phyloP scores from a whole-genome alignment of 106 monocot genomes.

The Dendrobium huoshanense region DNA sequence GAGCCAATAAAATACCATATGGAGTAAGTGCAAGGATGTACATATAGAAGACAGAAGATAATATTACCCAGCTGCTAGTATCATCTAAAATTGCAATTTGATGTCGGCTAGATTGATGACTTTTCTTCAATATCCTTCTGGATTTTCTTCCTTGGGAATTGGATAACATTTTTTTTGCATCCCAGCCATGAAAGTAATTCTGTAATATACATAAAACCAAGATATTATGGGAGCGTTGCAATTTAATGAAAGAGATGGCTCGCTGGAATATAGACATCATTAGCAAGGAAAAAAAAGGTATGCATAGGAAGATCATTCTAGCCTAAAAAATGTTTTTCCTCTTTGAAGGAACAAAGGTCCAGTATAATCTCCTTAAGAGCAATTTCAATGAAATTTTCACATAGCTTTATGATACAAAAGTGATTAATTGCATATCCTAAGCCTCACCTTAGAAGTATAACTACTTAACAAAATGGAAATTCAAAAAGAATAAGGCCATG shows the following conservation, averaged over 20 bases:
- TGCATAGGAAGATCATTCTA: background rate
- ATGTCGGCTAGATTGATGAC: background rate
- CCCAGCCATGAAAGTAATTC: background rate
- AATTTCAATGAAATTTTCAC: background rate
- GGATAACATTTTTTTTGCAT: background rate
- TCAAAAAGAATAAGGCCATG: background rate
- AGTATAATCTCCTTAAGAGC: background rate
- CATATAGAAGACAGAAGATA: background rate
- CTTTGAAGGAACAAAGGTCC: background rate
- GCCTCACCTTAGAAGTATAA: slow-evolving; percentile 1
- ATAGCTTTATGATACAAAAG: background rate
- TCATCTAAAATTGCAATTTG: slow-evolving; percentile 3
- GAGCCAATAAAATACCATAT: background rate
- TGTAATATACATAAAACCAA: background rate
- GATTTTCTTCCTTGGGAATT: background rate
- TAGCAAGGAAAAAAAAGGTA: background rate
- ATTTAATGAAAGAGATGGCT: background rate
- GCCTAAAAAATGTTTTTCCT: background rate
- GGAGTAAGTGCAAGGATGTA: background rate
- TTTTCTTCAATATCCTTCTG: background rate
- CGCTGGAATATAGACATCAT: background rate
- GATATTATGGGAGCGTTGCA: background rate
- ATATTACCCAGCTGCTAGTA: background rate
- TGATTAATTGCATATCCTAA: background rate
- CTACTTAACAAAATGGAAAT: background rate